phyloP scores from a whole-genome alignment of 2,329 filamentous ascomycete genomes.

The Elsinoe fawcettii region DNA sequence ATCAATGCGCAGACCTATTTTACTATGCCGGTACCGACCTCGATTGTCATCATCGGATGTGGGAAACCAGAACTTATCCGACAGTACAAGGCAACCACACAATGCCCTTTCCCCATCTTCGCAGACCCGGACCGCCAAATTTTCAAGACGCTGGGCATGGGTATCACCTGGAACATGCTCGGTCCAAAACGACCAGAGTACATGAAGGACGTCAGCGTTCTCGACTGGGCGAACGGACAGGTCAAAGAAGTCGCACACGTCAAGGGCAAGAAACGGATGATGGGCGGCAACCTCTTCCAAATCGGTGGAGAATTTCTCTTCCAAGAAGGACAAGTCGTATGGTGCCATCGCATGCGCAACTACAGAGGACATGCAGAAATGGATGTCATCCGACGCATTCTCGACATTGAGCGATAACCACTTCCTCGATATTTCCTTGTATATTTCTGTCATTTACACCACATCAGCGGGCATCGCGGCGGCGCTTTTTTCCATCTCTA shows the following conservation, averaged over 20 bases:
- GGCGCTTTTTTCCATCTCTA: conserved; percentile 4
- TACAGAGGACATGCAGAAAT: conserved; percentile 33
- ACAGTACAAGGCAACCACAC: conserved; percentile 30
- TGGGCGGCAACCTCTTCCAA: conserved; percentile 33
- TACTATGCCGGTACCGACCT: conserved; percentile 30
- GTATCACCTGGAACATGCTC: conserved; percentile 25
- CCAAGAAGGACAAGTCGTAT: conserved; percentile 33
- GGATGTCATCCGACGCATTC: conserved; percentile 27
- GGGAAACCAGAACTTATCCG: conserved; percentile 31
- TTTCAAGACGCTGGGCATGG: conserved; percentile 33
- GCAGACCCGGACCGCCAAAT: conserved; percentile 30
- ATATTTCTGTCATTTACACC: conserved; percentile 5
- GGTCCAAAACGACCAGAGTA: conserved; percentile 29
- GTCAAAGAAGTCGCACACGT: conserved; percentile 19
- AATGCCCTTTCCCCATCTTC: conserved; percentile 33
- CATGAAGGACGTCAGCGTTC: conserved; percentile 30
- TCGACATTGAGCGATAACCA: conserved; percentile 28
- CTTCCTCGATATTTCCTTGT: background rate
- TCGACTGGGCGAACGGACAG: conserved; percentile 28
- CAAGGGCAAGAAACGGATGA: conserved; percentile 19
- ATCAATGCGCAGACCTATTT: conserved; percentile 32
- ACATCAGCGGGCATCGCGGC: conserved; percentile 6
- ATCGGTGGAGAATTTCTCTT: conserved; percentile 37
- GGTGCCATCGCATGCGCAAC: conserved; percentile 37
- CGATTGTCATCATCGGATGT: conserved; percentile 33